These are phyloP conservation scores for Artemisia argyi DNA, from an alignment of 129 eudicot species.

Conservation along the genomic window DNA sequence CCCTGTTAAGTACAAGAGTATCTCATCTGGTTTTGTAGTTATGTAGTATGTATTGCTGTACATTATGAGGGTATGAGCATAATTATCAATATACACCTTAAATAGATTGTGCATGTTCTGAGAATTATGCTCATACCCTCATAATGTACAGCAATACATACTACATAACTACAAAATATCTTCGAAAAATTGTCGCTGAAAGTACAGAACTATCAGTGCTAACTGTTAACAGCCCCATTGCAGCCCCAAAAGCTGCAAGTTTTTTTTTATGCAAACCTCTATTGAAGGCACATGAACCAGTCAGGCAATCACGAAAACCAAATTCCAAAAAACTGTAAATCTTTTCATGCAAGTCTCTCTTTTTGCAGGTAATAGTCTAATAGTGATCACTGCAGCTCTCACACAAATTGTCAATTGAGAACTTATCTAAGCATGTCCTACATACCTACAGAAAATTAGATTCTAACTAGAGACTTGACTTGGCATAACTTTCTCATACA, in stretches of 20 bases:
- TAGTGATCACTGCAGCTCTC: not conserved
- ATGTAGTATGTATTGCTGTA: too few relatives aligned
- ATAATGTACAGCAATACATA: constrained; percentile 2
- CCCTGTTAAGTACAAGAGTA: too few relatives aligned
- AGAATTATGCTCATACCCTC: constrained; percentile 7
- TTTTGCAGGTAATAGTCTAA: too few relatives aligned
- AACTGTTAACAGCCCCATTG: not conserved
- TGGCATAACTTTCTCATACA: not conserved
- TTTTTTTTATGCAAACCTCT: not conserved
- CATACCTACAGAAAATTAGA: not conserved
- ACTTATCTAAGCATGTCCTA: not conserved
- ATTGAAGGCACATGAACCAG: not conserved
- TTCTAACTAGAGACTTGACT: not conserved
- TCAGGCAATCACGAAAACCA: not conserved
- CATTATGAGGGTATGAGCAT: too few relatives aligned
- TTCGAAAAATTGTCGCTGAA: not conserved
- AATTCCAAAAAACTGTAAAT: not conserved
- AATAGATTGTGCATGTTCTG: not conserved
- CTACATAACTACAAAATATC: not conserved
- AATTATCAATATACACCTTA: not conserved
- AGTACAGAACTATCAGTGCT: too few relatives aligned
- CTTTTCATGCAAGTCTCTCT: too few relatives aligned
- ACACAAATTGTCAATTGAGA: not conserved
- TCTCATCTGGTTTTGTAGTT: too few relatives aligned
- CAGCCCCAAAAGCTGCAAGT: not conserved